Percentiles rank a stretch among this genome's conserved stretches.
These are phyloP conservation scores for Neocatenulostroma microsporum DNA, from an alignment of 2,329 filamentous ascomycete genomes.

Conservation along the genomic window DNA sequence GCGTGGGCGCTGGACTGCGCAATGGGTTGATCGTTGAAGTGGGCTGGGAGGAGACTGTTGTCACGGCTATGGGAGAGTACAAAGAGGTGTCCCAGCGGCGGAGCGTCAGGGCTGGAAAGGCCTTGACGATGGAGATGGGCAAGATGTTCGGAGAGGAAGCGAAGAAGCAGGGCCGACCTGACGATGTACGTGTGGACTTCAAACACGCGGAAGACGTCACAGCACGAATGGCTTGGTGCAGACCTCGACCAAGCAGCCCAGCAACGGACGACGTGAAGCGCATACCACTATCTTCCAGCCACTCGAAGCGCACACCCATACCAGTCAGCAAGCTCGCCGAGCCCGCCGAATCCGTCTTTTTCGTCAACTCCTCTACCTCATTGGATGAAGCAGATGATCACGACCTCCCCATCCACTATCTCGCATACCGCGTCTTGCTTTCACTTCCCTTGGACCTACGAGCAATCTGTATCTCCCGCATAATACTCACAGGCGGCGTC, in stretches of 20 bases:
- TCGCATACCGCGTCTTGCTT: constrained; percentile 70
- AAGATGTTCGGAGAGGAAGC: constrained; percentile 49
- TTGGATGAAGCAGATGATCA: constrained; percentile 69
- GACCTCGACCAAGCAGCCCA: constrained; percentile 12
- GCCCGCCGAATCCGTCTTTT: constrained; percentile 67
- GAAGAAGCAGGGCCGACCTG: constrained; percentile 17
- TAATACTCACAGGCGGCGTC: constrained; percentile 77
- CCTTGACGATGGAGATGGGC: constrained; percentile 62
- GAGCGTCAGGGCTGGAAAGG: constrained; percentile 66
- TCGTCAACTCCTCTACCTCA: constrained; percentile 50
- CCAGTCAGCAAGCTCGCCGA: constrained; percentile 64
- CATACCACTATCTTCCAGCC: constrained; percentile 31
- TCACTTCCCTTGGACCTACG: constrained; percentile 74
- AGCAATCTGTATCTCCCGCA: constrained; percentile 76
- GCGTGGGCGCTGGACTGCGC: constrained; percentile 72
- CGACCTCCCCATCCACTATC: constrained; percentile 66
- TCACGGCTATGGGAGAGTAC: constrained; percentile 86
- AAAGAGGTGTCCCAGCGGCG: constrained; percentile 66
- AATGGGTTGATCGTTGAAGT: constrained; percentile 84
- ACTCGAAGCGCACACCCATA: constrained; percentile 44
- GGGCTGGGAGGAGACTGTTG: constrained; percentile 82
- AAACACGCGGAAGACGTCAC: constrained; percentile 75
- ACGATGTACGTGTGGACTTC: constrained; percentile 46
- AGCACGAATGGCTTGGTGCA: constrained; percentile 70
- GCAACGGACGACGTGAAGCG: constrained; percentile 5